Percentiles rank a stretch among this genome's conserved stretches.
These are phyloP conservation scores for Cenchrus purpureus DNA, from an alignment of 176 grass and related monocot genomes.

Conservation along the genomic window DNA sequence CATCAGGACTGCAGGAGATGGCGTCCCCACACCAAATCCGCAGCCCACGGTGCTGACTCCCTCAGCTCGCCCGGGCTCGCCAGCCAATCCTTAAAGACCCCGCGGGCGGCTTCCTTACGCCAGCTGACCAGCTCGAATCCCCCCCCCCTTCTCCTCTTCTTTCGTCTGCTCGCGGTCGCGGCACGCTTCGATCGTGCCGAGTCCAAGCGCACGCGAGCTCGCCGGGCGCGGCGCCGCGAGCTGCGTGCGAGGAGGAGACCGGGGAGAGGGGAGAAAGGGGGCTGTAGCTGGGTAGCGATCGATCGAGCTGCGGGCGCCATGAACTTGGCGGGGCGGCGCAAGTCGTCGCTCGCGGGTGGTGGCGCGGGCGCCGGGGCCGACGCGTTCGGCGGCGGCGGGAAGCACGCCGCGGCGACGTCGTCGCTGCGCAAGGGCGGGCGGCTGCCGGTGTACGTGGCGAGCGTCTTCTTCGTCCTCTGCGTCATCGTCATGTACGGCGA, in stretches of 20 bases:
- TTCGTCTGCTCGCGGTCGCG: background rate
- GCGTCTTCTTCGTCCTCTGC: constrained; percentile 55
- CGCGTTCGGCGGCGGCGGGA: background rate
- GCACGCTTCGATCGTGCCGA: background rate
- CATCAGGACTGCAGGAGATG: constrained; percentile 20
- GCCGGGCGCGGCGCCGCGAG: background rate
- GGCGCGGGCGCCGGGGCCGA: constrained; percentile 9
- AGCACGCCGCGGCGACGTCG: constrained; percentile 26
- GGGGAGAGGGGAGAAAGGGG: background rate
- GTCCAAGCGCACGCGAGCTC: background rate
- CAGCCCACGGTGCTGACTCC: constrained; percentile 21
- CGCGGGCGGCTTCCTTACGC: background rate
- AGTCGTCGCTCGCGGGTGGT: constrained; percentile 42
- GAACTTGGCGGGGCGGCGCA: constrained; percentile 52
- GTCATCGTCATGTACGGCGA: constrained; percentile 76
- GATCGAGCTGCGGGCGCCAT: constrained; percentile 33
- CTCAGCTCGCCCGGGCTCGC: background rate
- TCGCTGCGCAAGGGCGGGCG: constrained; percentile 57
- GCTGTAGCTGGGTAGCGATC: background rate
- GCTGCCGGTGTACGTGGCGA: constrained; percentile 55
- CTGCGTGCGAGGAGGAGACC: no score
- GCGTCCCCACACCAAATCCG: constrained; percentile 50
- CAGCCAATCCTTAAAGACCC: constrained; percentile 43
- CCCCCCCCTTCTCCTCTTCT: background rate
- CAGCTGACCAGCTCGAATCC: background rate